Percentiles rank a stretch among this genome's conserved stretches.
Evolutionary conservation across 495 filamentous ascomycete genomes (phyloP).

Genomic region (Hypoxylon rickii): DNA sequence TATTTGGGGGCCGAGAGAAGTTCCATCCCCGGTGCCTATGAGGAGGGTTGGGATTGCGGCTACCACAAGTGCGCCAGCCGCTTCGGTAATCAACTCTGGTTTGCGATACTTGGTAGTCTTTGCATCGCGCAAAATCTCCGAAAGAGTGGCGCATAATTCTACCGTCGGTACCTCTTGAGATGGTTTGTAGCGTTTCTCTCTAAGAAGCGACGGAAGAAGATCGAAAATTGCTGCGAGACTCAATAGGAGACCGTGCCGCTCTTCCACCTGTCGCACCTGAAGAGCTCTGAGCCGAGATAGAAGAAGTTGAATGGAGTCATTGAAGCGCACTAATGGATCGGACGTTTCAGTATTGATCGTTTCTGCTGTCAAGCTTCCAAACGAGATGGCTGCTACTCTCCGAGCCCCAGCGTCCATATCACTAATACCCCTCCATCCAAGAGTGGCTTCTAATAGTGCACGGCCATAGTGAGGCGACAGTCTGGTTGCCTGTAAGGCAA

Average conservation of each 20-base stretch:
- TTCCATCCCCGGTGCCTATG: slow-evolving; percentile 4
- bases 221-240: slow-evolving; percentile 57
- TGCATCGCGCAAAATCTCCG: slow-evolving; percentile 42
- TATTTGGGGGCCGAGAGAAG: neutral
- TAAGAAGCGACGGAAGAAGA: slow-evolving; percentile 39
- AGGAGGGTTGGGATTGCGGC: slow-evolving; percentile 47
- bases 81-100: slow-evolving; percentile 72
- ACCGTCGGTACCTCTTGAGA: slow-evolving; percentile 7
- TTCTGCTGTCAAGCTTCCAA: slow-evolving; percentile 62
- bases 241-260: slow-evolving; percentile 69
- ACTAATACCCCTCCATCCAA: slow-evolving; percentile 87
- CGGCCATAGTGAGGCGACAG: slow-evolving; percentile 71
- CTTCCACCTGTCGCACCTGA: slow-evolving; percentile 64
- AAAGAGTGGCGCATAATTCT: slow-evolving; percentile 26
- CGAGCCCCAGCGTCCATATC: slow-evolving; percentile 74
- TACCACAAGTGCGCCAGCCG: slow-evolving; percentile 60
- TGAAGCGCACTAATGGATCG: slow-evolving; percentile 36
- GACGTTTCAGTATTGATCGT: slow-evolving; percentile 24
- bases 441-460: slow-evolving; percentile 67
- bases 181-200: neutral
- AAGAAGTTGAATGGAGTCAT: slow-evolving; percentile 40
- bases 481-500: slow-evolving; percentile 67
- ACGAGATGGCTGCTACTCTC: slow-evolving; percentile 68
- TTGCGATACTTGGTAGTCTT: slow-evolving; percentile 54
- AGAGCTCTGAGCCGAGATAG: slow-evolving; percentile 51